Conservation (phyloP, 768 basidiomycete species). For the Boletus fagicola region DNA sequence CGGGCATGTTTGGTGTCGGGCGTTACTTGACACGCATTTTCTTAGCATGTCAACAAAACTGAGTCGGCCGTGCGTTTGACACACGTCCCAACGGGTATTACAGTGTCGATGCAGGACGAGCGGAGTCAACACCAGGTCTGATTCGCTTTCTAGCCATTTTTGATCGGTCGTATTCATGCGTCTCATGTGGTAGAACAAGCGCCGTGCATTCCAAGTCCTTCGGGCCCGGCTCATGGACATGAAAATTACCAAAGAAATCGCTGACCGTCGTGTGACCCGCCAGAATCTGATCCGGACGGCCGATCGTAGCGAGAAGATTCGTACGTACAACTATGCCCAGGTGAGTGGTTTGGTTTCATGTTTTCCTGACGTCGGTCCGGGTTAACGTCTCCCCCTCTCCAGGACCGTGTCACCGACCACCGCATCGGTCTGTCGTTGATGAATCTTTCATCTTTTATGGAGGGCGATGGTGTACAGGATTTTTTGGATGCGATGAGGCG, state of each 20-base stretch:
- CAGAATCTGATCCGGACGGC: slow-evolving; percentile 74
- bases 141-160: not conserved
- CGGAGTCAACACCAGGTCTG: slow-evolving; percentile 89
- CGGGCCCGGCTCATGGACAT: slow-evolving; percentile 81
- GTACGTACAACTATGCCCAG: slow-evolving; percentile 95
- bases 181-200: slow-evolving; percentile 61
- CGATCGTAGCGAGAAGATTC: slow-evolving; percentile 90
- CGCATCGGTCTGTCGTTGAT: slow-evolving; percentile 75
- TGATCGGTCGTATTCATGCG: not conserved
- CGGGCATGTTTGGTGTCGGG: not conserved
- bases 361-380: too few relatives aligned
- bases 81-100: slow-evolving; percentile 89
- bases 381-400: not conserved
- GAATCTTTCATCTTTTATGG: slow-evolving; percentile 63
- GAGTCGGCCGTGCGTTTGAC: slow-evolving; percentile 96
- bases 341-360: slow-evolving; percentile 30
- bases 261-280: slow-evolving; percentile 65
- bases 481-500: slow-evolving; percentile 58
- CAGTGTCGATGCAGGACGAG: slow-evolving; percentile 98
- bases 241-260: slow-evolving; percentile 68
- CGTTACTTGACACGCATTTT: not conserved
- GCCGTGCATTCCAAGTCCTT: slow-evolving; percentile 91
- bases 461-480: slow-evolving; percentile 59
- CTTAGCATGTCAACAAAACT: slow-evolving; percentile 95
- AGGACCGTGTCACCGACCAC: slow-evolving; percentile 95